phyloP scores from a whole-genome alignment of 768 basidiomycete species.

The Cantharellus cinnabarinus region DNA sequence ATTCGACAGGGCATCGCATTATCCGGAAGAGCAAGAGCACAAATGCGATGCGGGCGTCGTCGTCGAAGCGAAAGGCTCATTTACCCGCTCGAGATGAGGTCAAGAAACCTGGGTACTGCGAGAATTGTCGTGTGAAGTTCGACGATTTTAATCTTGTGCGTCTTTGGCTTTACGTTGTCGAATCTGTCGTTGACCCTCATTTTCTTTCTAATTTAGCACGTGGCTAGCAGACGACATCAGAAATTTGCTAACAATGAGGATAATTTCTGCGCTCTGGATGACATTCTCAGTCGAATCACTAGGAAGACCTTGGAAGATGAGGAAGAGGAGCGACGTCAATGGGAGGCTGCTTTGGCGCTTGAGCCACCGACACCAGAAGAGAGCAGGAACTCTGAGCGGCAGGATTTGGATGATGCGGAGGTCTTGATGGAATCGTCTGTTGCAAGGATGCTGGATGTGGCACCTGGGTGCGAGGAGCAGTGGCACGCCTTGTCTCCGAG shows the following conservation, averaged over 20 bases:
- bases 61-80: constrained; percentile 19
- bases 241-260: constrained; percentile 58
- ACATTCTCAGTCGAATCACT: constrained; percentile 40
- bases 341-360: not conserved
- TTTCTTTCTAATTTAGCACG: constrained; percentile 33
- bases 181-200: constrained; percentile 2
- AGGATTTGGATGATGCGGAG: not conserved
- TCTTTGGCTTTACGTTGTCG: constrained; percentile 6
- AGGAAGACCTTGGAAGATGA: constrained; percentile 23
- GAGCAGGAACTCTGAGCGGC: not conserved
- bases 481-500: too few relatives aligned
- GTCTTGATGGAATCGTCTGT: too few relatives aligned
- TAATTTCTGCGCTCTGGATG: constrained; percentile 67
- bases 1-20: constrained; percentile 10
- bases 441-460: too few relatives aligned
- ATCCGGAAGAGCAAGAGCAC: constrained; percentile 44
- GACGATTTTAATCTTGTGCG: constrained; percentile 66
- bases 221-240: constrained; percentile 48
- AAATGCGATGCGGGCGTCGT: constrained; percentile 43
- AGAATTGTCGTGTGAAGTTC: constrained; percentile 83
- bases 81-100: constrained; percentile 67
- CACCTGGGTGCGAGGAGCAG: too few relatives aligned
- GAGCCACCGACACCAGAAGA: not conserved
- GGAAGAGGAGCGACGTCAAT: not conserved
- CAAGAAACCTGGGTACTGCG: constrained; percentile 89